These are phyloP conservation scores for Alternaria sp. DNA, from an alignment of 2,329 filamentous ascomycete species.

Conservation along the genomic window DNA sequence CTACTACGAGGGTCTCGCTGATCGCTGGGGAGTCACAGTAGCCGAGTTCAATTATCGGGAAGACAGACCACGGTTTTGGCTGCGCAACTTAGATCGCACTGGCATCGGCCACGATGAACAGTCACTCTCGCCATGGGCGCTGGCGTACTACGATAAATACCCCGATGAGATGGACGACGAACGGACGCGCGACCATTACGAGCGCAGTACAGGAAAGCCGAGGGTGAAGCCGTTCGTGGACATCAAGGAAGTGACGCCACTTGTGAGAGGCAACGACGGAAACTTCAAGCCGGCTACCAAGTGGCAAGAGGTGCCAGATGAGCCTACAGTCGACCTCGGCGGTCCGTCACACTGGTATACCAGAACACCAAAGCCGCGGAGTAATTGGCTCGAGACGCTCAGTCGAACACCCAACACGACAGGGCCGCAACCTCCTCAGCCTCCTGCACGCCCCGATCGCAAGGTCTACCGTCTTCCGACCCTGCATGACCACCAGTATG, in stretches of 20 bases:
- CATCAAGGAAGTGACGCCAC: neutral
- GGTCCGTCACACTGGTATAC: neutral
- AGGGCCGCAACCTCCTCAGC: neutral
- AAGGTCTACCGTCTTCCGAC: neutral
- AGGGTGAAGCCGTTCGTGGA: neutral
- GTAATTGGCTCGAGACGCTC: neutral
- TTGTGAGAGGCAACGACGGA: neutral
- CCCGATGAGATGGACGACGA: neutral
- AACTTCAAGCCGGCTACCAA: neutral
- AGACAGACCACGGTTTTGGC: neutral
- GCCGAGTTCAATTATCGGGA: neutral
- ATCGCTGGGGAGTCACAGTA: neutral
- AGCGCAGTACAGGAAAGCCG: neutral
- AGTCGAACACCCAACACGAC: neutral
- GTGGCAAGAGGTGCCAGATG: neutral
- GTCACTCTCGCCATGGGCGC: neutral
- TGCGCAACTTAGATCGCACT: neutral
- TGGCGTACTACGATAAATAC: neutral
- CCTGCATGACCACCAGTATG: neutral
- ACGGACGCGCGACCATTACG: neutral
- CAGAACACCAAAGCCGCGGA: neutral
- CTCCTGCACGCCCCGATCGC: neutral
- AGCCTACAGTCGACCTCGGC: neutral
- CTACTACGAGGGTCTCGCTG: neutral
- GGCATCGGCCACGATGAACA: neutral